Base-by-base conservation (phyloP, 805 yeast species). In the Kregervanrija delftensis region DNA sequence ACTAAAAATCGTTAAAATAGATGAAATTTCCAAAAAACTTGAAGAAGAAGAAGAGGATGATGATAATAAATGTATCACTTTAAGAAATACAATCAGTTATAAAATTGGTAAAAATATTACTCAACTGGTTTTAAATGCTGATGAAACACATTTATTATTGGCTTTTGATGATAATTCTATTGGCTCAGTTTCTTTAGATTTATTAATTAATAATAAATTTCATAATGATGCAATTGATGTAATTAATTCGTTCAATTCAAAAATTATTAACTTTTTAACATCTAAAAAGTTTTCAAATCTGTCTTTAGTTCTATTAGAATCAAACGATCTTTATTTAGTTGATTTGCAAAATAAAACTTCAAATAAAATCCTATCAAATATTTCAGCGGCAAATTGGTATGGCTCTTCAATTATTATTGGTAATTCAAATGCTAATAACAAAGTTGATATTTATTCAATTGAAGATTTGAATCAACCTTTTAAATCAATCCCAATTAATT, bases 111-210 rank as follows among this genome's bases (percentile, higher is more conserved):
- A 30, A 8, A 37, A 43, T 28, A 40, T 56, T 5, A 40, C 49
- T 11, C 64, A 61, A 35, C 37, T 61, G 2, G 42, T 40, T 15
- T 35, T 61, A 9, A 58, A 47, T 37, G 35, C 57, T 10, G 50
- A 56, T 39, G 61, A 58, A 37, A 33, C 50, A 2, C 30, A 36
- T 4, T 41, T 61, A 3, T 42, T 55, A 16, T 15, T 53, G 1
- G 52, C 56, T 11, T 43, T 44, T 39, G 37, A 33, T 11, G 50
- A 51, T 8, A 33, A 42, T 40, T 37, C 40, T 17, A 41, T 39
- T 32, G 16, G 39, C 12, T 30, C 33, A 30, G 40, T 42, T 14
- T 22, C 35, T 33, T 33, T 33, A 14, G 8, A 33, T 33, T 33
- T 14, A 33, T 39, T 47, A 35, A 22, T 49, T 11, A 35, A 33